These are phyloP conservation scores for Middelhovenomyces tepae DNA, from an alignment of 805 yeast genomes.

Conservation along the genomic window DNA sequence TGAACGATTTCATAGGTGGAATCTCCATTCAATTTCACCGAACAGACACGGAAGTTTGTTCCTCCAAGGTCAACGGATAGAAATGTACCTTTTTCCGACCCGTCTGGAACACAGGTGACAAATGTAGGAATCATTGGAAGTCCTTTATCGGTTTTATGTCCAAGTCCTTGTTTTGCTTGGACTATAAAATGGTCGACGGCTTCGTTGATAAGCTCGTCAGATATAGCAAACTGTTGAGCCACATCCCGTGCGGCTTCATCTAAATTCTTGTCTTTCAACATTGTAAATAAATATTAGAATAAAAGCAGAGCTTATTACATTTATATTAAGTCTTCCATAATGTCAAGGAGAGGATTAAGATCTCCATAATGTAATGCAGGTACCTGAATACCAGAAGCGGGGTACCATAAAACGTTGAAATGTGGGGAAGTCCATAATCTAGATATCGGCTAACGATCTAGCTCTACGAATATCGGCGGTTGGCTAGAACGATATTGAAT, in stretches of 20 bases:
- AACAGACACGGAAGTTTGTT: constrained; percentile 90
- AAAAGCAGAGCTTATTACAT: no score
- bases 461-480: no score
- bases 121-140: constrained; percentile 80
- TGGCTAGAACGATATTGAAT: no score
- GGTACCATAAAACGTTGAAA: no score
- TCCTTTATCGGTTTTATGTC: constrained; percentile 20
- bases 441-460: no score
- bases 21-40: constrained; percentile 52
- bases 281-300: no score
- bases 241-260: constrained; percentile 11
- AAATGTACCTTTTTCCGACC: constrained; percentile 71
- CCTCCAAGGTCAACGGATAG: constrained; percentile 96
- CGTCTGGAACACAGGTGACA: constrained; percentile 78
- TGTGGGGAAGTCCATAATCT: no score
- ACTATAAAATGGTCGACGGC: constrained; percentile 20
- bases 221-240: constrained; percentile 16
- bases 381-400: no score
- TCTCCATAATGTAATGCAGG: no score
- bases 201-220: constrained; percentile 16
- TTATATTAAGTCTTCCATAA: no score
- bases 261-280: no score
- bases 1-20: constrained; percentile 74
- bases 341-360: no score
- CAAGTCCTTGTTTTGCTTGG: constrained; percentile 22